These are phyloP conservation scores for Candida saitoana DNA, from an alignment of 805 yeast genomes.

Conservation along the genomic window DNA sequence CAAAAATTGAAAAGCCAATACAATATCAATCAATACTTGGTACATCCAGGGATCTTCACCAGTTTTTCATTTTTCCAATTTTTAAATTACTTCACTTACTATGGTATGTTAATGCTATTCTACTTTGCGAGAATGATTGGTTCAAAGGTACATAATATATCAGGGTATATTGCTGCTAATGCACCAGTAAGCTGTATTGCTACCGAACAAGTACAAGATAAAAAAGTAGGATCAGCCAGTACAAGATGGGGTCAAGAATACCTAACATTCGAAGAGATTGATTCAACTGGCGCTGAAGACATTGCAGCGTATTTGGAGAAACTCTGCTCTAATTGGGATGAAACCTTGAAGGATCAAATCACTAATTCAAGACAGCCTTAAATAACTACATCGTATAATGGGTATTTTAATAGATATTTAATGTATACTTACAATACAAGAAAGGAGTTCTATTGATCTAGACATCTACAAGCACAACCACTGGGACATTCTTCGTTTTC, in stretches of 20 bases:
- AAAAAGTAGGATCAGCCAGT: constrained; percentile 66
- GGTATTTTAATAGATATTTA: no score
- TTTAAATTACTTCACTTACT: constrained; percentile 72
- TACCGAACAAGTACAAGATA: constrained; percentile 37
- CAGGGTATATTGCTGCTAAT: constrained; percentile 86
- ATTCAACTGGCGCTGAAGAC: constrained; percentile 60
- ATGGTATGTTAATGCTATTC: constrained; percentile 82
- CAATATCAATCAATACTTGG: constrained; percentile 68
- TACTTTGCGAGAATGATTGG: constrained; percentile 80
- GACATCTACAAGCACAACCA: constrained; percentile 82
- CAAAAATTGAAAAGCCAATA: constrained; percentile 40
- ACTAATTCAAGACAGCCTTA: constrained; percentile 41
- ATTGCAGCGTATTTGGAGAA: constrained; percentile 60
- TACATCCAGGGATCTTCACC: constrained; percentile 92
- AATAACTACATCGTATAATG: no score
- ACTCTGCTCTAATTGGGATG: constrained; percentile 68
- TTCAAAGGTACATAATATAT: constrained; percentile 82
- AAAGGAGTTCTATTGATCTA: constrained; percentile 19
- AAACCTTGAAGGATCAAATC: constrained; percentile 68
- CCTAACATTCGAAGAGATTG: constrained; percentile 53
- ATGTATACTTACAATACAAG: no score
- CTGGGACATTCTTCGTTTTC: constrained; percentile 56
- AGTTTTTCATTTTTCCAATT: constrained; percentile 75
- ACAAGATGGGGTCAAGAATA: constrained; percentile 61
- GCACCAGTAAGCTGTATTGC: constrained; percentile 65